Base-by-base conservation (phyloP, 805 yeast species). In the Pichia deserticola region DNA sequence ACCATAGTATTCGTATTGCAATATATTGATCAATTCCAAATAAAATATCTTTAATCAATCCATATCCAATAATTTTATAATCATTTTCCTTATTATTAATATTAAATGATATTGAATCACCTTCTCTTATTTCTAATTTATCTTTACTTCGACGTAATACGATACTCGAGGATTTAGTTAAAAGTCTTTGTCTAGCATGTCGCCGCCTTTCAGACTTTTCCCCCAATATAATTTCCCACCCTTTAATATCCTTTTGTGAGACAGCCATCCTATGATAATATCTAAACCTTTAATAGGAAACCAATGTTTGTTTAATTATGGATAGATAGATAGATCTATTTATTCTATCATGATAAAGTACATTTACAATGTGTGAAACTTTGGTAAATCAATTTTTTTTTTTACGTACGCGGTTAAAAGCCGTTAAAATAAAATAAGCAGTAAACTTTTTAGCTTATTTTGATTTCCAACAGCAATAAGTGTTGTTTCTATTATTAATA, bases 21-120 rank as follows among this genome's bases (percentile, higher is more conserved):
- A 82, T 64, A 46, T 70, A 73, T 44, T 68, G 68, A 36, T 73
- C 70, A 5, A 73, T 74, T 4, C 83, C 85, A 48, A 75, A 69
- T 20, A 65, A 55, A 12, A 81, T 77, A 40, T 79, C 82, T 45
- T 72, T 72, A 13, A 84, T 68, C 36, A 81, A 55, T 7, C 73
- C 82, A 3, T 78, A 66, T 41, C 1, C 64, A 63, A 1, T 61
- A 65, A 0, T 52, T 59, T 5, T 65, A 65, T 48, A 68, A 69
- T 9, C 49, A 34, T 5, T 15, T 15, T n/a, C 25, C 20, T 2
- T 20, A 20, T 20, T 27, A 8, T 38, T 39, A 11, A 43, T 28
- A 34, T 34, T 43, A 11, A 76, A 66, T 8, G 79, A 60, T 0
- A 83, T 58, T 37, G 76, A 66, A 53, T 78, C 82, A 4, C 89